Evolutionary conservation across 2,329 filamentous ascomycete species (phyloP).

Genomic region (Fonsecaea pedrosoi): DNA sequence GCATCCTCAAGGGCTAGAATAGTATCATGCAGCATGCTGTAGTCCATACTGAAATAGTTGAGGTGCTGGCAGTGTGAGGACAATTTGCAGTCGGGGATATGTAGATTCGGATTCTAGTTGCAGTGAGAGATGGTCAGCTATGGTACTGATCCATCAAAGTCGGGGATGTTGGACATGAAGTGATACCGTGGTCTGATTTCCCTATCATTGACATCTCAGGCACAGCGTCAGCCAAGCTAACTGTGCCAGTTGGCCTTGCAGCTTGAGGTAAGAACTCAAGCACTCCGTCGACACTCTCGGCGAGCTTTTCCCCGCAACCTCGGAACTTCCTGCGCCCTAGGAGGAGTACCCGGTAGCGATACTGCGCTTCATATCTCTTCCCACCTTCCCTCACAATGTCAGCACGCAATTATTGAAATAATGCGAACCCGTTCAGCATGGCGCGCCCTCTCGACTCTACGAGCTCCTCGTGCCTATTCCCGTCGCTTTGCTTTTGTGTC

Average conservation of each 20-base stretch:
- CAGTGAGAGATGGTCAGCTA: background rate
- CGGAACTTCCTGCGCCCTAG: background rate
- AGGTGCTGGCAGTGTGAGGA: background rate
- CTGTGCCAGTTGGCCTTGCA: background rate
- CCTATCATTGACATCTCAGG: background rate
- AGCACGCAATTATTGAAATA: background rate
- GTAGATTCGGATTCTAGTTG: background rate
- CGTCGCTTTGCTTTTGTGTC: conserved; percentile 27
- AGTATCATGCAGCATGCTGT: conserved; percentile 32
- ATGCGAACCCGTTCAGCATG: conserved; percentile 31
- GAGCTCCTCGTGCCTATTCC: conserved; percentile 6
- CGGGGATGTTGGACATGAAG: background rate
- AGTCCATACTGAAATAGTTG: conserved; percentile 21
- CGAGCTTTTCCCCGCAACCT: conserved; percentile 17
- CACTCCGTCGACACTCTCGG: background rate
- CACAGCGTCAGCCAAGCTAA: conserved; percentile 20
- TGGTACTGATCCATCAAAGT: background rate
- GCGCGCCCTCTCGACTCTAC: conserved; percentile 10
- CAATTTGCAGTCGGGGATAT: background rate
- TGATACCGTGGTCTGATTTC: background rate
- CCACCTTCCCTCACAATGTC: background rate
- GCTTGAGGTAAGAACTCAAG: background rate
- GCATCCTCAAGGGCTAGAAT: conserved; percentile 38
- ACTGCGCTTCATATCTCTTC: background rate
- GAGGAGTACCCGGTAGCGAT: background rate